phyloP scores from a whole-genome alignment of 2,329 filamentous ascomycete genomes.

The Monilinia polystroma region DNA sequence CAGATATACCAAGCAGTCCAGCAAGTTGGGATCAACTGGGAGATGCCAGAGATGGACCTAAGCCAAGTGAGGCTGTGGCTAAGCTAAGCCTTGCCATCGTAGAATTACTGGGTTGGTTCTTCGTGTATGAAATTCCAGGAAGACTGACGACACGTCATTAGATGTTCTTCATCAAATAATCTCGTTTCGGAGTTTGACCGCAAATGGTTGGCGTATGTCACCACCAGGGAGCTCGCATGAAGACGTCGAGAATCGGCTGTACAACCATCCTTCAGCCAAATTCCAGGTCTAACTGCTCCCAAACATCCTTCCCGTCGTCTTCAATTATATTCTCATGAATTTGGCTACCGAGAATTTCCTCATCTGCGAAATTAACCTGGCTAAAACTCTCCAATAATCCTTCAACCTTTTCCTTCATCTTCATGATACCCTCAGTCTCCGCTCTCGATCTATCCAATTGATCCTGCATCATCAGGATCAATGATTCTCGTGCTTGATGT shows the following conservation, averaged over 20 bases:
- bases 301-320: conserved; percentile 41
- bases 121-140: not conserved
- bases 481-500: conserved; percentile 84
- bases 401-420: conserved; percentile 70
- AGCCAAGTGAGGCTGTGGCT: conserved; percentile 10
- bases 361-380: conserved; percentile 43
- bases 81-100: conserved; percentile 14
- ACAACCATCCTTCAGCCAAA: conserved; percentile 37
- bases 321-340: conserved; percentile 24
- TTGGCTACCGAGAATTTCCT: conserved; percentile 24
- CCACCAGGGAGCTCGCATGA: not conserved
- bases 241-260: not conserved
- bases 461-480: conserved; percentile 85
- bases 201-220: not conserved
- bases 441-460: conserved; percentile 69
- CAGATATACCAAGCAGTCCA: not conserved
- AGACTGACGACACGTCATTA: not conserved
- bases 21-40: conserved; percentile 2
- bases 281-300: conserved; percentile 46
- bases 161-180: not conserved
- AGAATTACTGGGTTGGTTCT: not conserved
- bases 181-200: not conserved
- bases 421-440: conserved; percentile 69
- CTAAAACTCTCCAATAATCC: conserved; percentile 69
- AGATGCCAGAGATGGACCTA: not conserved